Evolutionary conservation across 2,329 filamentous ascomycete species (phyloP), one percentile per base, ranked within the genome.

Genomic region (Diaporthe helianthi): DNA sequence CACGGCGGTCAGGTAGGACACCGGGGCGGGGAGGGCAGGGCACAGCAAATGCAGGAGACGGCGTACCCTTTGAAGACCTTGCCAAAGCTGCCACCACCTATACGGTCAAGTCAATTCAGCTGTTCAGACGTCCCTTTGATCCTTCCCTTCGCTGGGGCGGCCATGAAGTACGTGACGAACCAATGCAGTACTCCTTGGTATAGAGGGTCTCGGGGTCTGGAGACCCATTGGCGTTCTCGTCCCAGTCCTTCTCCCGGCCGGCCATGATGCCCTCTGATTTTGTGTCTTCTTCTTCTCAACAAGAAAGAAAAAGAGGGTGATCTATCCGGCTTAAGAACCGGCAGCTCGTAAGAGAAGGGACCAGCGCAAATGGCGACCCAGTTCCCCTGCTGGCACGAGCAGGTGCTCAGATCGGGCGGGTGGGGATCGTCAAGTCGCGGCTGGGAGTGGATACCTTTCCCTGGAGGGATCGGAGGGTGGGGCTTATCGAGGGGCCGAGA

Each of bases 21-120:
- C 74, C 73, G 24, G n/a, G 33, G 17, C 10, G 3, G 0, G 15
- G 13, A 24, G 9, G n/a, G n/a, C 55, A 29, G 31, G 38, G 36
- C 22, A 19, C n/a, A n/a, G n/a, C n/a, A n/a, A n/a, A 22, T 10
- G 46, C 3, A 55, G 69, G 58, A n/a, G 51, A 52, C 63, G 31
- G 78, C 83, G 71, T 85, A 94, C 93, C 96, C 96, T 87, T 98
- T 98, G 87, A 95, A 99, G 72, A 99, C 96, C 82, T 97, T 97
- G 77, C 96, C 96, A 83, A 99, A 99, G 81, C 95, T 98, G 71
- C 96, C 96, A 75, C 96, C 96, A 75, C 96, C 95, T 94, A 76
- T 67, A 63, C 71, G 38, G 76, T 76, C 76, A 76, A 74, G 69
- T 71, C 54, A 71, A 55, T 51, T 29, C 36, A 69, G 69, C 63